These are phyloP conservation scores for Plasmodium knowlesi DNA, from an alignment of 169 alveolate genomes.

Conservation along the genomic window DNA sequence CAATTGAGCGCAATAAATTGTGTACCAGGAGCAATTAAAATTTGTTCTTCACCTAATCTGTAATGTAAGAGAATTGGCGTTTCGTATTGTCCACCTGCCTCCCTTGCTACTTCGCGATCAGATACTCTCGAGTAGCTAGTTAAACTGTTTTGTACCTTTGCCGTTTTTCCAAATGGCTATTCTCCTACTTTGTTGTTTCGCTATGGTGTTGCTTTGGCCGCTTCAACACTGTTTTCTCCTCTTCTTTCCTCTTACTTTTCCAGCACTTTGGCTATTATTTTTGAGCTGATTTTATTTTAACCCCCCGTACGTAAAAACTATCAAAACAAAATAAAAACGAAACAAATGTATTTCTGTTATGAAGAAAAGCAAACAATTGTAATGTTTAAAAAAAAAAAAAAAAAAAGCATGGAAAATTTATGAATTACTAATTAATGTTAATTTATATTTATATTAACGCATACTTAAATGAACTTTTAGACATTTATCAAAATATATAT, in stretches of 20 bases:
- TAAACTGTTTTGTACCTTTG: neutral
- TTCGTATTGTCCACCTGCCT: neutral
- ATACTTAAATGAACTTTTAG: slow-evolving; percentile 18
- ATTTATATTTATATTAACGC: neutral
- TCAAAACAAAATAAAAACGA: slow-evolving; percentile 12
- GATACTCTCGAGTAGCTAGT: neutral
- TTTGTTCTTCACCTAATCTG: neutral
- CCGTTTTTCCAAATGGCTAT: neutral
- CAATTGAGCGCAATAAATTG: neutral
- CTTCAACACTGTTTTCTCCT: neutral
- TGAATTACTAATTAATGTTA: slow-evolving; percentile 11
- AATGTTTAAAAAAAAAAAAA: slow-evolving; percentile 10
- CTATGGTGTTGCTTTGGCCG: neutral
- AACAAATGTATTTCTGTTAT: slow-evolving; percentile 13
- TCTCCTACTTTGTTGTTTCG: neutral
- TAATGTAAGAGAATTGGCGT: neutral
- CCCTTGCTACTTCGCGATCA: neutral
- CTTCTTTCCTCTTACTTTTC: neutral
- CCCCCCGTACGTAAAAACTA: neutral
- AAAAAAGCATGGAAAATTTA: slow-evolving; percentile 5
- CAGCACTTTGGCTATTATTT: neutral
- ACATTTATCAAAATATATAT: slow-evolving; percentile 1
- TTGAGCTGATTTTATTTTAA: neutral
- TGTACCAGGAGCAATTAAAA: neutral
- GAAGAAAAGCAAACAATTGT: neutral